Base-by-base conservation (phyloP, 2,329 filamentous ascomycete genomes). In the Claviceps sp. region DNA sequence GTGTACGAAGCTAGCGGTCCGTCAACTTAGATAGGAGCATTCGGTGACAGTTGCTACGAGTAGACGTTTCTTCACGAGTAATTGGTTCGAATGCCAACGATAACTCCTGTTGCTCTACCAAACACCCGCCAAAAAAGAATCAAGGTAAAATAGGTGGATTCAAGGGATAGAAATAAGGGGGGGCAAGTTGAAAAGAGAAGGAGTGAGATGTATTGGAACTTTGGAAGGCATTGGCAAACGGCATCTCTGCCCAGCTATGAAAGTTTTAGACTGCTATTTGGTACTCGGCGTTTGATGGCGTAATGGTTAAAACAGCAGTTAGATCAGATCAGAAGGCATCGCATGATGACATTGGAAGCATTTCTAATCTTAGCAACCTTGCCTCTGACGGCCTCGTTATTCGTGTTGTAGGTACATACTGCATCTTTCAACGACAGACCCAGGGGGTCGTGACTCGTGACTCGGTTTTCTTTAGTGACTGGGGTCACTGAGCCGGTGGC, bases 1-100 rank as follows among this genome's bases (percentile, higher is more conserved):
- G 69, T 77, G 52, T 95, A 89, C 65, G 89, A 95, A 61, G 73
- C 75, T 0, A 69, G 70, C 2, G 80, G 81, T 0, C 79, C 78
- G 2, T 56, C 59, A 8, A 65, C 70, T 48, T 81, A 76, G 45
- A 37, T 3, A 16, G 4, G 10, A 13, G 42, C 24, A 34, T 17
- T 34, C 8, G 14, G 43, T 30, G 22, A 16, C 43, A 45, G 14
- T 26, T 30, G 22, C 41, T 24, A 14, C 10, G 10, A 22, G 17
- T 13, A 22, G 17, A 43, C 41, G 5, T 19, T 41, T 41, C 16
- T 19, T 41, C 16, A 41, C 30, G 30, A 34, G 30, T 3, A 34
- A 34, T 34, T 11, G 30, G 10, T 34, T 34, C 30, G 10, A 34
- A 34, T 34, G 30, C 30, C 30, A 34, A 34, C 30, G 30, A 34